Conservation (phyloP, 768 basidiomycete species). For the Serendipita sp. region DNA sequence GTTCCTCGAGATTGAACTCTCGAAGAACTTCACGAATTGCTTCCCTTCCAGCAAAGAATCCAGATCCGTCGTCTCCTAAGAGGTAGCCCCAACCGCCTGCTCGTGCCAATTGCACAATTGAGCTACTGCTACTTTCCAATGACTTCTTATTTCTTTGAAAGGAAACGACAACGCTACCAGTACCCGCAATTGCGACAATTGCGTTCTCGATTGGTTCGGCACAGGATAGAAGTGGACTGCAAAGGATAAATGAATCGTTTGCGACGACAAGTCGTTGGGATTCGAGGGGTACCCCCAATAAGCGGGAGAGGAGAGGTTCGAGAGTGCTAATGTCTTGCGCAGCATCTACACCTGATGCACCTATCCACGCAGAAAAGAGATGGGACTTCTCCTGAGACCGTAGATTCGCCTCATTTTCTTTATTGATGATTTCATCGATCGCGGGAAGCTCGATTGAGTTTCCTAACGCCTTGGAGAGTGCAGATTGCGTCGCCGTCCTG, state of each 20-base stretch:
- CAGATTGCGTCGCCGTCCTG: slow-evolving; percentile 31
- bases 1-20: slow-evolving; percentile 6
- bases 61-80: slow-evolving; percentile 69
- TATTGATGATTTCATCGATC: slow-evolving; percentile 8
- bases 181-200: slow-evolving; percentile 63
- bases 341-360: slow-evolving; percentile 68
- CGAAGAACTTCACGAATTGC: slow-evolving; percentile 42
- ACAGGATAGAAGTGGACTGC: slow-evolving; percentile 53
- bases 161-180: slow-evolving; percentile 59
- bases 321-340: slow-evolving; percentile 42
- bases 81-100: slow-evolving; percentile 77
- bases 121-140: not conserved
- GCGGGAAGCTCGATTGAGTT: slow-evolving; percentile 10
- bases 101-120: slow-evolving; percentile 47
- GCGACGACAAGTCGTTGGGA: slow-evolving; percentile 37
- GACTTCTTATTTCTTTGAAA: slow-evolving; percentile 27
- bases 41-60: slow-evolving; percentile 64
- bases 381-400: not conserved
- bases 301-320: slow-evolving; percentile 33
- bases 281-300: slow-evolving; percentile 42
- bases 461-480: slow-evolving; percentile 22
- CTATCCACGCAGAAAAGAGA: slow-evolving; percentile 63
- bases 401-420: not conserved
- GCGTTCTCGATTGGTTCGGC: slow-evolving; percentile 37
- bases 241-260: slow-evolving; percentile 76